Conservation (phyloP, 176 grass and related monocot genomes). For the Zoysia pacifica region DNA sequence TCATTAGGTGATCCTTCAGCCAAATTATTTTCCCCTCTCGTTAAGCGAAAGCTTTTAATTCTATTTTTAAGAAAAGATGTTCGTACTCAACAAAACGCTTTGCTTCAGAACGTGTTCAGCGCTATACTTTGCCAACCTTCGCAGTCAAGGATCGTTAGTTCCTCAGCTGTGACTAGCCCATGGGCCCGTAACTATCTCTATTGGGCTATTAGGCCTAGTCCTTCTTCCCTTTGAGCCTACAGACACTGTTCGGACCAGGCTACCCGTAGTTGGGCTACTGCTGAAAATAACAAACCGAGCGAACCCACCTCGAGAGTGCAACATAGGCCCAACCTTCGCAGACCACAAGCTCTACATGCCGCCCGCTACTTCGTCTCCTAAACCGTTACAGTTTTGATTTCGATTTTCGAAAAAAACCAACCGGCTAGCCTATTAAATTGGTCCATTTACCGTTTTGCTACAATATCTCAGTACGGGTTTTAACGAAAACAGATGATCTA, state of each 20-base stretch:
- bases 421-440: too few species aligned
- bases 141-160: background rate
- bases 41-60: background rate
- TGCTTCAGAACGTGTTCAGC: background rate
- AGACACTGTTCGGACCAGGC: background rate
- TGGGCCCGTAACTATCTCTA: background rate
- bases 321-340: too few species aligned
- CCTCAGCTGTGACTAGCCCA: background rate
- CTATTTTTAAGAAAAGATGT: background rate
- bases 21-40: background rate
- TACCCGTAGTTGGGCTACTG: background rate
- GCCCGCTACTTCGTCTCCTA: too few species aligned
- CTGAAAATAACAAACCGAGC: too few species aligned
- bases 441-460: too few species aligned
- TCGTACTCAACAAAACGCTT: slow-evolving; percentile 13
- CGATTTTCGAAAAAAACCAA: too few species aligned
- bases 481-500: too few species aligned
- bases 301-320: too few species aligned
- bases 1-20: background rate
- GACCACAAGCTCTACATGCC: too few species aligned
- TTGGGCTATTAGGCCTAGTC: background rate
- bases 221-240: background rate
- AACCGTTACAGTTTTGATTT: too few species aligned
- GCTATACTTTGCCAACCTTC: background rate
- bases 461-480: too few species aligned